Percentiles rank a stretch among this genome's conserved stretches.
These are phyloP conservation scores for Nicotiana otophora DNA, from an alignment of 257 asterid genomes.

Conservation along the genomic window DNA sequence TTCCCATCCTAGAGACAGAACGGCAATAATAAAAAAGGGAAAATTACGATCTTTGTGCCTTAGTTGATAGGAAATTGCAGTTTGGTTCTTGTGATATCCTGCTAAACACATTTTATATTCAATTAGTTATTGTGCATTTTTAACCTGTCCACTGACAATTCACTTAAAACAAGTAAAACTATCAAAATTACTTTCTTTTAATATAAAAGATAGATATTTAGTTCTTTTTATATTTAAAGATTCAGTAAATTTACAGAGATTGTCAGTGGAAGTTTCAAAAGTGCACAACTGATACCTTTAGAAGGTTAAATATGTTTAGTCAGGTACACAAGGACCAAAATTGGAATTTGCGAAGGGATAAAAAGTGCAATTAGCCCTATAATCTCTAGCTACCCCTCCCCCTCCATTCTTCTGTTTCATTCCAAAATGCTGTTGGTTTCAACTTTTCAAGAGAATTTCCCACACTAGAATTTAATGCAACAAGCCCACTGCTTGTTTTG, in stretches of 20 bases:
- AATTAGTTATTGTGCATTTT: too few species aligned
- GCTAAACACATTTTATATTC: not conserved
- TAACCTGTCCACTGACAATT: too few species aligned
- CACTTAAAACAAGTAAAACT: too few species aligned
- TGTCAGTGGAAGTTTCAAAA: not conserved
- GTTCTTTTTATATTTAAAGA: not conserved
- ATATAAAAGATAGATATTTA: not conserved
- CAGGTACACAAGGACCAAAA: not conserved
- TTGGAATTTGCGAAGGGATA: not conserved
- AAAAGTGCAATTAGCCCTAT: not conserved
- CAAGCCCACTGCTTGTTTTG: not conserved
- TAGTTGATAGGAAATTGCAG: not conserved
- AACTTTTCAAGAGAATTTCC: not conserved
- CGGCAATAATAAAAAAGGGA: not conserved
- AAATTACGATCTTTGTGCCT: not conserved
- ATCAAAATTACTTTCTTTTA: not conserved
- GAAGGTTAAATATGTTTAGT: not conserved
- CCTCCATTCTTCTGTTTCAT: not conserved
- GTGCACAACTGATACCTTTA: not conserved
- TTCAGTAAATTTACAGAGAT: not conserved
- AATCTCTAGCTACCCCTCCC: not conserved
- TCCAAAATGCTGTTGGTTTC: not conserved
- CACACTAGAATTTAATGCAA: not conserved
- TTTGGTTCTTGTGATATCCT: not conserved
- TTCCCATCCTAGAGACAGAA: not conserved